Conservation (phyloP, 208 protist genomes). For the Herpetomonas muscarum region DNA sequence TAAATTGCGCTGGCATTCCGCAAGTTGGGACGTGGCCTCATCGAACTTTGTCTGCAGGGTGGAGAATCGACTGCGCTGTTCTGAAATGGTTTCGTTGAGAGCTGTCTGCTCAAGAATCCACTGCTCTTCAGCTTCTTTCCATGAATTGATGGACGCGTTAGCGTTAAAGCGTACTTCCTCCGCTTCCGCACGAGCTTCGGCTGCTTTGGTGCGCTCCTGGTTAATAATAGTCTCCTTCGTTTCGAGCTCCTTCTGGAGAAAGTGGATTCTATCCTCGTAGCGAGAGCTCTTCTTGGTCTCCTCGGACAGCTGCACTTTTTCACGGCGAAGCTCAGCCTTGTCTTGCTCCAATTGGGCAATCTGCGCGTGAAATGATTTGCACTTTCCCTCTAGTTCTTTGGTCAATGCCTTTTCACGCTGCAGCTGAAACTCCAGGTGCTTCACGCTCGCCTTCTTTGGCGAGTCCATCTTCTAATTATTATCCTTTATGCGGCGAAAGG, state of each 20-base stretch:
- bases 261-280: slow-evolving; percentile 62
- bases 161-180: slow-evolving; percentile 69
- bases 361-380: slow-evolving; percentile 58
- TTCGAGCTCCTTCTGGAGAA: slow-evolving; percentile 59
- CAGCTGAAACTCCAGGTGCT: slow-evolving; percentile 78
- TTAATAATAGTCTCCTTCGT: slow-evolving; percentile 46
- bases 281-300: slow-evolving; percentile 59
- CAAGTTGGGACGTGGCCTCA: not conserved
- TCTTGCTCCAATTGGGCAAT: slow-evolving; percentile 76
- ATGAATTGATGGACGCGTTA: slow-evolving; percentile 61
- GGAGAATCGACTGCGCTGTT: slow-evolving; percentile 11
- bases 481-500: not conserved
- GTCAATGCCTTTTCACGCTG: slow-evolving; percentile 63
- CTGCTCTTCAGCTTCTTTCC: slow-evolving; percentile 69
- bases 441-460: slow-evolving; percentile 46
- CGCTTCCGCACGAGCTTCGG: slow-evolving; percentile 38
- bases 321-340: slow-evolving; percentile 74
- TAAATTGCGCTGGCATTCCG: slow-evolving; percentile 26
- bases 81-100: slow-evolving; percentile 38
- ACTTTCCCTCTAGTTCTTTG: slow-evolving; percentile 63
- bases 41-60: slow-evolving; percentile 15
- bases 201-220: slow-evolving; percentile 27
- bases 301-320: slow-evolving; percentile 54
- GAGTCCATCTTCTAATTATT: slow-evolving; percentile 6
- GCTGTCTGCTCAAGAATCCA: slow-evolving; percentile 61